Evolutionary conservation across 2,329 filamentous ascomycete species (phyloP).

Genomic region (Daldinia sp.): DNA sequence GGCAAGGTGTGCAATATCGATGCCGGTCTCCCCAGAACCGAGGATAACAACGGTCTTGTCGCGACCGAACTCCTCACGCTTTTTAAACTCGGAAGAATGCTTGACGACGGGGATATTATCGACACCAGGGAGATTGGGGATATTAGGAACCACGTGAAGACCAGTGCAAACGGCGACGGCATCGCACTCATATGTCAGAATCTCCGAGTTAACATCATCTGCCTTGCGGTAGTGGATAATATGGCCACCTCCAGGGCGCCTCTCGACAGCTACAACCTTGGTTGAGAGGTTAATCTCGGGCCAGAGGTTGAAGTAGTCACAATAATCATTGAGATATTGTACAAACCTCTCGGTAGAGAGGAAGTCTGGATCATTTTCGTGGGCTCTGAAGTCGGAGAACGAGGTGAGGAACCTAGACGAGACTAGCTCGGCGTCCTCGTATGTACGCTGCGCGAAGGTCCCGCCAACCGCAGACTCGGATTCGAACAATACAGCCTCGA

Average conservation of each 20-base stretch:
- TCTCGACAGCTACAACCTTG: slow-evolving; percentile 48
- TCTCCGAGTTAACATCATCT: not conserved
- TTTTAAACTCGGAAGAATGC: slow-evolving; percentile 60
- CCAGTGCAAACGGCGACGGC: slow-evolving; percentile 60
- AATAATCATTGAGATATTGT: slow-evolving; percentile 52
- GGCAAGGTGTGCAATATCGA: slow-evolving; percentile 60
- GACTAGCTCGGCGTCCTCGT: slow-evolving; percentile 59
- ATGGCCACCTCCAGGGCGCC: slow-evolving; percentile 39
- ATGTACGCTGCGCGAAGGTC: slow-evolving; percentile 53
- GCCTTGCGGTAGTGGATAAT: slow-evolving; percentile 18
- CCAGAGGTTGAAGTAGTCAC: slow-evolving; percentile 21
- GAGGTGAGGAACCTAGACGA: slow-evolving; percentile 60
- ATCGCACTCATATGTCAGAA: slow-evolving; percentile 53
- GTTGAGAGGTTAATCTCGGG: slow-evolving; percentile 18
- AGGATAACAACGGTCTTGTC: slow-evolving; percentile 57
- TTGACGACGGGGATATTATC: slow-evolving; percentile 53
- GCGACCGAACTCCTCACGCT: slow-evolving; percentile 55
- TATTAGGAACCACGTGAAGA: slow-evolving; percentile 56
- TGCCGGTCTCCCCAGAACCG: slow-evolving; percentile 60
- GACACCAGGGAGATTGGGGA: slow-evolving; percentile 56
- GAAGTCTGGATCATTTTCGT: slow-evolving; percentile 58
- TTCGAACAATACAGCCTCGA: slow-evolving; percentile 53
- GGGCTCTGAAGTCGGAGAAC: slow-evolving; percentile 58
- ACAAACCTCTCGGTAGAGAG: slow-evolving; percentile 56
- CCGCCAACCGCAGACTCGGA: slow-evolving; percentile 21